Evolutionary conservation across 495 filamentous ascomycete species (phyloP).

Genomic region (Lophium mytilinum): DNA sequence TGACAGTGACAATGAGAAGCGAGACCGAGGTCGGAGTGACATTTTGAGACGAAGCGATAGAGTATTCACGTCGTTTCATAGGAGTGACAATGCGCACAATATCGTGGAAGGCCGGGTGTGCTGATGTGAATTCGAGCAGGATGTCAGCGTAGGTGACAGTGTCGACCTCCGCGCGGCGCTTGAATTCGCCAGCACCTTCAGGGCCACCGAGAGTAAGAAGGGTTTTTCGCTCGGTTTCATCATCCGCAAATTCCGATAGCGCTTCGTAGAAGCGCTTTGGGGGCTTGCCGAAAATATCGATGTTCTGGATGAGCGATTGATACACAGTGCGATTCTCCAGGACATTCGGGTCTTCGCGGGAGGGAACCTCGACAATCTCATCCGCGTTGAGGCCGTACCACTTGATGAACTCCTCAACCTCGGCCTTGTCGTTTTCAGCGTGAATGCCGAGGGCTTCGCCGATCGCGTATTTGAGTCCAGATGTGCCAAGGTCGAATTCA

Average conservation of each 20-base stretch:
- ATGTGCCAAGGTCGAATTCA: conserved; percentile 88
- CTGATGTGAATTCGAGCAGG: conserved; percentile 77
- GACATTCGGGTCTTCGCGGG: conserved; percentile 66
- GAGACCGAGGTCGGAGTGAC: conserved; percentile 78
- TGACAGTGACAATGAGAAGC: conserved; percentile 96
- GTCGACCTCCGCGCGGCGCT: conserved; percentile 86
- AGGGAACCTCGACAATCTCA: conserved; percentile 82
- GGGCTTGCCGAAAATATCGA: conserved; percentile 94
- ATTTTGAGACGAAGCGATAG: conserved; percentile 90
- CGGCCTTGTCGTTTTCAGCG: conserved; percentile 74
- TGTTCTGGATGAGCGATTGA: conserved; percentile 84
- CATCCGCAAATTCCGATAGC: conserved; percentile 74
- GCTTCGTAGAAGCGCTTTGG: conserved; percentile 96
- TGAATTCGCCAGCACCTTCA: conserved; percentile 89
- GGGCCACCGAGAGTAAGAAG: conserved; percentile 68
- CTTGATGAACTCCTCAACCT: conserved; percentile 77
- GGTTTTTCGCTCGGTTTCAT: conserved; percentile 72
- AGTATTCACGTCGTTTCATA: conserved; percentile 95
- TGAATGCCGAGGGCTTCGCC: conserved; percentile 98
- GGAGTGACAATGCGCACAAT: conserved; percentile 82
- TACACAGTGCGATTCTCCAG: conserved; percentile 88
- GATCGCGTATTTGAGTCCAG: conserved; percentile 89
- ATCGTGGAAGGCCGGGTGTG: conserved; percentile 83
- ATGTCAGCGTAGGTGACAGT: conserved; percentile 89
- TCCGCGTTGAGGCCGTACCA: conserved; percentile 78